Evolutionary conservation across 345 rosid genomes (phyloP), one percentile per base, ranked within the genome.

Genomic region (Aquilaria malaccensis): DNA sequence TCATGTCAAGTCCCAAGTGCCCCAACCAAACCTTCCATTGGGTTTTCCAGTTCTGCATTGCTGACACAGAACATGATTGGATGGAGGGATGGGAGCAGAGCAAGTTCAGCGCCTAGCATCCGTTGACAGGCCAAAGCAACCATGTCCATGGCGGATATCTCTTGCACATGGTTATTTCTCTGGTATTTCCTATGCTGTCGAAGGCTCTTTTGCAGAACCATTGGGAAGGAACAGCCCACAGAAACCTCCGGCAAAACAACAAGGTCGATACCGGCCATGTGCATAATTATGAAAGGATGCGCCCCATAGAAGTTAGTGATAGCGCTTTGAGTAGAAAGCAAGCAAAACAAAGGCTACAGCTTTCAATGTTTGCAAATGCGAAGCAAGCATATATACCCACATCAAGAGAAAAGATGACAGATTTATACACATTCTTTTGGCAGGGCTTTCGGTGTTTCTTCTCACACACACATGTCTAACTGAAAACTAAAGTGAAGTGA

Each of bases 51-150:
- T 89, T 89, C 78, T 89, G 94, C 57, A 60, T 89, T 76, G 91
- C 89, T 3, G 96, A 89, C 69, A 68, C 74, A 43, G 96, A 89
- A 59, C 93, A 89, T 13, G 96, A 89, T 58, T 89, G 96, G 93
- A 81, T 90, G 61, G 89, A 85, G 71, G 94, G 87, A 54, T 45
- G 91, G 0, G 87, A 89, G 63, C 94, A 89, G 52, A 63, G 82
- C 55, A 59, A 68, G 62, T 84, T 86, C 77, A 86, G 30, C 84
- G 96, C 61, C 83, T 86, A 15, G 84, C 96, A 37, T 48, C 96
- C 32, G 94, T 60, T 4, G 91, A 86, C 63, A 82, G 96, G 64
- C 83, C 59, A 69, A 81, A 86, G 64, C 96, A 89, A 66, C 96
- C 96, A 9, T 15, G 15, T 15, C 15, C 15, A 15, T 89, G 96